Base-by-base conservation (phyloP, 768 basidiomycete genomes). In the Strobilomyces confusus region DNA sequence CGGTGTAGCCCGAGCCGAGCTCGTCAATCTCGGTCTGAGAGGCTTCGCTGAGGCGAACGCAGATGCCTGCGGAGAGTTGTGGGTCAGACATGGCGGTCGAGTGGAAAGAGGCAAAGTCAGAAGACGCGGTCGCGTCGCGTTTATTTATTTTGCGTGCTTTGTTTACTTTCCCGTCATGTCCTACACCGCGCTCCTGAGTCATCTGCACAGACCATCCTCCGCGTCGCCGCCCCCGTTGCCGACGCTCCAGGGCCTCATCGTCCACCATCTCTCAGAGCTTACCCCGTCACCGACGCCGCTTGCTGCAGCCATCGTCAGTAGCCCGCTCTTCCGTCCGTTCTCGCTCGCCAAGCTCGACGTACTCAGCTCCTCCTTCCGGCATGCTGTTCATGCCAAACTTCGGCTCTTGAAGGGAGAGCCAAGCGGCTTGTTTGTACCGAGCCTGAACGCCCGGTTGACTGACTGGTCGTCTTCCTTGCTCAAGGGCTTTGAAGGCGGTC, bases 401-500 rank as follows among this genome's bases (percentile, higher is more conserved):
- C 47, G 23, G 1, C 44, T 56, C n/a, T 30, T 70, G n/a, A 61
- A 61, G 57, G 43, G 56, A 50, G 61, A 72, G 50, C 67, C 75
- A 11, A 58, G 23, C 9, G 63, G 61, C 9, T 17, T 74, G 9
- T 65, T 73, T 48, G 58, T 66, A 6, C 60, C 72, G 19, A 73
- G 73, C 46, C 51, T 74, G 43, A 69, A 73, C n/a, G 59, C 73
- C 25, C 71, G 74, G 25, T 54, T 82, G 45, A 70, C 69, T 5
- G 67, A 74, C 58, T 89, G 87, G 87, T 68, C 76, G 3, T 59
- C 63, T 13, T 75, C 76, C 17, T 68, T 84, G 2, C 59, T 83
- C 30, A 77, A 75, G 47, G 87, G 87, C 5, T 63, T 87, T 38
- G 80, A 82, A 58, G 87, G 88, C 1, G 86, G 87, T 4, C 77